These are phyloP conservation scores for Chromosphaera perkinsii DNA, from an alignment of 208 protist genomes.

Conservation along the genomic window DNA sequence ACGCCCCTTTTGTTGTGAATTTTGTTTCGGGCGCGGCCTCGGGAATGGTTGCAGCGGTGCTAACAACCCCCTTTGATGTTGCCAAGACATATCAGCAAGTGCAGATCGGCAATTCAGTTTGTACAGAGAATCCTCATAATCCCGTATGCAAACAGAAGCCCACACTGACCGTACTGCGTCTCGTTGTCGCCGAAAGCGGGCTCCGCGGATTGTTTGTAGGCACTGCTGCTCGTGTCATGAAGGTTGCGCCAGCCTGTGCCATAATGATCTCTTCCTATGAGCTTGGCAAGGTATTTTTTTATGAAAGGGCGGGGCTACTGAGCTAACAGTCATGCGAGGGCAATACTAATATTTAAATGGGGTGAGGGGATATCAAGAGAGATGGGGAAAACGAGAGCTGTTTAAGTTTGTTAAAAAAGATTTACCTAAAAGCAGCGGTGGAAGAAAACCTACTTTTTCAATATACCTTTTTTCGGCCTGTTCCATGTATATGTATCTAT, in stretches of 20 bases:
- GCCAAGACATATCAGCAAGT: constrained; percentile 27
- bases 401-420: too few relatives aligned
- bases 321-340: too few relatives aligned
- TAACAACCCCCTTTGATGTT: constrained; percentile 24
- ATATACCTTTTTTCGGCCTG: too few relatives aligned
- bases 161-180: too few relatives aligned
- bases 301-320: too few relatives aligned
- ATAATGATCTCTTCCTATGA: constrained; percentile 40
- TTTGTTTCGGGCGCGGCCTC: not conserved
- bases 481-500: too few relatives aligned
- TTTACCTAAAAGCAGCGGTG: too few relatives aligned
- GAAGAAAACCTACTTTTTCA: too few relatives aligned
- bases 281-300: constrained; percentile 14
- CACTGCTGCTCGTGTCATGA: constrained; percentile 11
- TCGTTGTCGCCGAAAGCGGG: not conserved
- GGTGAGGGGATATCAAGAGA: too few relatives aligned
- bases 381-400: too few relatives aligned
- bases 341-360: too few relatives aligned
- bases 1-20: too few relatives aligned
- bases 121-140: not conserved
- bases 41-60: constrained; percentile 4
- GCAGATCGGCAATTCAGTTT: not conserved
- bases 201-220: constrained; percentile 18
- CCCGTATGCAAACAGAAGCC: not conserved
- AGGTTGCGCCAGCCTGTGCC: constrained; percentile 38